These are phyloP conservation scores for Pestalotiopsis sp. DNA, from an alignment of 2,329 filamentous ascomycete genomes.

Conservation along the genomic window DNA sequence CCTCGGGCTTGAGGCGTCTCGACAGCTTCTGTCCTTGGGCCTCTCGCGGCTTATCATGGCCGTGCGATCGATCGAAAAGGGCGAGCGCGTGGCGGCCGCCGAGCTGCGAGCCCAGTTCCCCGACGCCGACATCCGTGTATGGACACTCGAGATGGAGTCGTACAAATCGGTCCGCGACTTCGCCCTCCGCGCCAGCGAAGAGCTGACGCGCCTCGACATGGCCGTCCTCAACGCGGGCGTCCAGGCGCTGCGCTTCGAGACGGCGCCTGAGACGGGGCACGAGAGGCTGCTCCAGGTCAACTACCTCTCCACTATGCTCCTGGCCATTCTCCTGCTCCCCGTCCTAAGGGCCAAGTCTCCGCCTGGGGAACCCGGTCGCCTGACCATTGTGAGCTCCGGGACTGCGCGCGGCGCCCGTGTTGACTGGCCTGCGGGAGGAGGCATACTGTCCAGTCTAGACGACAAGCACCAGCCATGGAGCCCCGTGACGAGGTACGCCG, in stretches of 20 bases:
- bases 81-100: constrained; percentile 39
- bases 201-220: constrained; percentile 43
- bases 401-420: constrained; percentile 17
- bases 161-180: constrained; percentile 46
- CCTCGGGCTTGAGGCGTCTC: constrained; percentile 44
- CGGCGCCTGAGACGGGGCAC: constrained; percentile 34
- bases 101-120: constrained; percentile 32
- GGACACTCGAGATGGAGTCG: constrained; percentile 44
- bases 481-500: constrained; percentile 20
- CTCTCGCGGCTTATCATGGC: constrained; percentile 43
- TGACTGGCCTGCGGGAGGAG: constrained; percentile 18
- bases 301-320: constrained; percentile 36
- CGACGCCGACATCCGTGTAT: constrained; percentile 40
- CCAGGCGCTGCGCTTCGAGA: constrained; percentile 19
- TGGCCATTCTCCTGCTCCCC: constrained; percentile 35
- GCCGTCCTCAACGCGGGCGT: constrained; percentile 48
- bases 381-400: constrained; percentile 31
- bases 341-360: constrained; percentile 22
- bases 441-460: constrained; percentile 15
- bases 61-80: constrained; percentile 40
- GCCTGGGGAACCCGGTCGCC: constrained; percentile 6
- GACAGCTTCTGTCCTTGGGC: constrained; percentile 39
- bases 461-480: constrained; percentile 16
- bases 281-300: constrained; percentile 44
- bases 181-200: constrained; percentile 28